Percentiles rank a stretch among this genome's conserved stretches.
Evolutionary conservation across 1,139 yeast genomes (phyloP).

Genomic region (Debaryomyces sp.): DNA sequence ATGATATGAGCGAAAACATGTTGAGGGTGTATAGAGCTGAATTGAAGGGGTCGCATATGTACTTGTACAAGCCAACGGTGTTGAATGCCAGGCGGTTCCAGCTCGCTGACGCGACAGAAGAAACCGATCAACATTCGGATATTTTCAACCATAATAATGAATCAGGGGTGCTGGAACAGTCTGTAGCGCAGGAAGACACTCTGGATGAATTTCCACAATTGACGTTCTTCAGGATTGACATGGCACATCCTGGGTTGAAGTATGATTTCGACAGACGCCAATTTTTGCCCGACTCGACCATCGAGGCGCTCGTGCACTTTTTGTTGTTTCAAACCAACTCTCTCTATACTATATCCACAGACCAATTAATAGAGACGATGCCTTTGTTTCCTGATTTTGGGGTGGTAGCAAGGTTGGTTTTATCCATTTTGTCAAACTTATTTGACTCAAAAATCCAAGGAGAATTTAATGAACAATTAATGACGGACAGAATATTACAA

Average conservation of each 20-base stretch:
- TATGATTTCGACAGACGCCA: conserved; percentile 49
- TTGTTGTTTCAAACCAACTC: conserved; percentile 50
- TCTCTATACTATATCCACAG: conserved; percentile 26
- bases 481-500: conserved; percentile 45
- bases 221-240: conserved; percentile 33
- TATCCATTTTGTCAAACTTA: conserved; percentile 25
- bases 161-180: conserved; percentile 11
- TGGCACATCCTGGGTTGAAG: conserved; percentile 68
- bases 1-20: conserved; percentile 40
- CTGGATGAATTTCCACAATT: conserved; percentile 20
- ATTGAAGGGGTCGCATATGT: conserved; percentile 62
- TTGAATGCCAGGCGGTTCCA: conserved; percentile 50
- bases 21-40: conserved; percentile 61
- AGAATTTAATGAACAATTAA: conserved; percentile 21
- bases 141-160: conserved; percentile 18
- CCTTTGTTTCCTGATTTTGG: conserved; percentile 70
- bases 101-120: conserved; percentile 11
- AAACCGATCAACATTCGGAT: conserved; percentile 9
- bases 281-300: conserved; percentile 28
- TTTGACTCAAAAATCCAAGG: conserved; percentile 27
- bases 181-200: conserved; percentile 5
- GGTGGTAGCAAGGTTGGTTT: conserved; percentile 46
- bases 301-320: conserved; percentile 77
- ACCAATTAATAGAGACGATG: conserved; percentile 54
- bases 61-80: conserved; percentile 56